phyloP scores from a whole-genome alignment of 176 grass and related monocot species.

The maize (Zea mays) region Zm-B73-REFERENCE-NAM-5.0 NC_050100.1:189269501-189270000 shows the following conservation, averaged over 20 bases:
- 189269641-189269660: conserved; percentile 79
- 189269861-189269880: conserved; percentile 45
- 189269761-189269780: conserved; percentile 98
- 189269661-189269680: conserved; percentile 73
- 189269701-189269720: conserved; percentile 88
- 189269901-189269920: conserved; percentile 79
- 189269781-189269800: conserved; percentile 91
- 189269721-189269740: conserved; percentile 95
- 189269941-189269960: conserved; percentile 65
- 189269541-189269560: conserved; percentile 80
- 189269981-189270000: conserved; percentile 40
- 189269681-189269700: conserved; percentile 91
- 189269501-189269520: conserved; percentile 89
- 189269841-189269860: conserved; percentile 38
- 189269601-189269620: conserved; percentile 87
- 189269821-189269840: conserved; percentile 44
- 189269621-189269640: conserved; percentile 69
- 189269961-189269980: conserved; percentile 77
- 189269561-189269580: conserved; percentile 81
- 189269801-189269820: conserved; percentile 88
- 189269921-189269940: conserved; percentile 55
- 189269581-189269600: conserved; percentile 86
- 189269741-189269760: conserved; percentile 88
- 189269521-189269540: conserved; percentile 79
- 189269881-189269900: conserved; percentile 70